These are phyloP conservation scores for Ophiostoma pallidulum DNA, from an alignment of 2,329 filamentous ascomycete genomes.

Conservation along the genomic window DNA sequence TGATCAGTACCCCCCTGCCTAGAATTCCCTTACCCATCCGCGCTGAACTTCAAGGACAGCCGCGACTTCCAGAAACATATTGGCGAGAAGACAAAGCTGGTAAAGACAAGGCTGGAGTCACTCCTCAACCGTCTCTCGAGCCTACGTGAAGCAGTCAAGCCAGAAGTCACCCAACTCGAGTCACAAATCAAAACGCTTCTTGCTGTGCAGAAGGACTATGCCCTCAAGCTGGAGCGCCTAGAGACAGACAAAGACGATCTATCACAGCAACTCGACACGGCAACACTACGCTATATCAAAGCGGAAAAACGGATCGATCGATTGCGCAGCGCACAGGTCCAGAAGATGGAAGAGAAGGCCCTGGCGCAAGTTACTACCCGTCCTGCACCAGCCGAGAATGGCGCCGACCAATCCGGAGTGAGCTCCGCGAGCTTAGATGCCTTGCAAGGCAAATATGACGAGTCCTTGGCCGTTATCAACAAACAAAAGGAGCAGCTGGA, in stretches of 20 bases:
- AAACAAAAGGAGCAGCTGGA: constrained; percentile 89
- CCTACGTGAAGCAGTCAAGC: constrained; percentile 45
- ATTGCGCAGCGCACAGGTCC: constrained; percentile 77
- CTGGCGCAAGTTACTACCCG: constrained; percentile 53
- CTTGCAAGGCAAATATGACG: constrained; percentile 65
- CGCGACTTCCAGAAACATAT: constrained; percentile 76
- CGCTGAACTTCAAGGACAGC: constrained; percentile 52
- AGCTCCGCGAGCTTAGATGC: constrained; percentile 50
- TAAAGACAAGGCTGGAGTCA: constrained; percentile 62
- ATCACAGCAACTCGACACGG: constrained; percentile 77
- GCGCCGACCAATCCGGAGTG: constrained; percentile 38
- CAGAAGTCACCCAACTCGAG: constrained; percentile 65
- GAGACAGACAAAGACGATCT: constrained; percentile 73
- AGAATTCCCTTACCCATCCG: constrained; percentile 49
- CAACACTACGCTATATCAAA: constrained; percentile 84
- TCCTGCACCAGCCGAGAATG: constrained; percentile 41
- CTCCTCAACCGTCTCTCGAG: constrained; percentile 52
- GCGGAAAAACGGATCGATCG: constrained; percentile 93
- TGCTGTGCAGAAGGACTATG: constrained; percentile 71
- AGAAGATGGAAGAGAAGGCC: constrained; percentile 85
- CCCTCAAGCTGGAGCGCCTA: constrained; percentile 66
- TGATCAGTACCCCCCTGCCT: background rate
- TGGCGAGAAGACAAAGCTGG: constrained; percentile 62
- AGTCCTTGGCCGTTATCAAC: constrained; percentile 62
- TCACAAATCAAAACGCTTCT: constrained; percentile 64